These are phyloP conservation scores for Straminergon stramineum DNA, from an alignment of 225 moss, liverwort and hornwort species.

Conservation along the genomic window DNA sequence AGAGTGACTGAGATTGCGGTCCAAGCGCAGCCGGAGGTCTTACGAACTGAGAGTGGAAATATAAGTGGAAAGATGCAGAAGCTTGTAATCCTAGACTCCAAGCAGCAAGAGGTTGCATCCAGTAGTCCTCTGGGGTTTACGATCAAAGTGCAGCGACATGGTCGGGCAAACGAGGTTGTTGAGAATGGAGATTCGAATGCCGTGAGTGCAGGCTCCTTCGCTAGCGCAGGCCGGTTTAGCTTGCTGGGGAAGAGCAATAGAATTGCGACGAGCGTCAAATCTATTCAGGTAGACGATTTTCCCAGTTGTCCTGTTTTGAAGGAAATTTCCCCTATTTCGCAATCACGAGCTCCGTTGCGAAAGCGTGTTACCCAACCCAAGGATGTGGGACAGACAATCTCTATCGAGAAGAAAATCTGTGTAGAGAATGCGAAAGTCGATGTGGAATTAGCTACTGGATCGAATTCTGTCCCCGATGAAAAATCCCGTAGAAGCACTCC, in stretches of 20 bases:
- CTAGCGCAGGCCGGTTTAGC: slow-evolving; percentile 27
- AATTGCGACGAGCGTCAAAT: not conserved
- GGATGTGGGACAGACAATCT: not conserved
- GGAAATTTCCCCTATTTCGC: not conserved
- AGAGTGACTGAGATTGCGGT: not conserved
- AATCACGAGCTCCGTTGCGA: not conserved
- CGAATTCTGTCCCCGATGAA: not conserved
- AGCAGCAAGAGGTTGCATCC: not conserved
- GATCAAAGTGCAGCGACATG: slow-evolving; percentile 42
- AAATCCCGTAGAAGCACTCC: not conserved
- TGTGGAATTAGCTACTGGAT: not conserved
- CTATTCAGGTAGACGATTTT: not conserved
- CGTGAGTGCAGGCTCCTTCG: slow-evolving; percentile 36
- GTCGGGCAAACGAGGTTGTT: slow-evolving; percentile 6
- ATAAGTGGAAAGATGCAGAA: not conserved
- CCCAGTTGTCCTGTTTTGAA: not conserved
- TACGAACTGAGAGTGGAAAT: not conserved
- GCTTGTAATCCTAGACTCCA: not conserved
- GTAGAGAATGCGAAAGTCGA: not conserved
- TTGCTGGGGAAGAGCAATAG: slow-evolving; percentile 22
- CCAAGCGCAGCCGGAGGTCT: not conserved
- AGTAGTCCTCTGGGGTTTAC: slow-evolving; percentile 24
- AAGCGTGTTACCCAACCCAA: not conserved
- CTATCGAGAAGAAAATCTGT: not conserved
- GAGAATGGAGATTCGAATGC: not conserved